phyloP scores from a whole-genome alignment of 192 early-diverging fungal species.

The Rhizoclosmatium sp. region DNA sequence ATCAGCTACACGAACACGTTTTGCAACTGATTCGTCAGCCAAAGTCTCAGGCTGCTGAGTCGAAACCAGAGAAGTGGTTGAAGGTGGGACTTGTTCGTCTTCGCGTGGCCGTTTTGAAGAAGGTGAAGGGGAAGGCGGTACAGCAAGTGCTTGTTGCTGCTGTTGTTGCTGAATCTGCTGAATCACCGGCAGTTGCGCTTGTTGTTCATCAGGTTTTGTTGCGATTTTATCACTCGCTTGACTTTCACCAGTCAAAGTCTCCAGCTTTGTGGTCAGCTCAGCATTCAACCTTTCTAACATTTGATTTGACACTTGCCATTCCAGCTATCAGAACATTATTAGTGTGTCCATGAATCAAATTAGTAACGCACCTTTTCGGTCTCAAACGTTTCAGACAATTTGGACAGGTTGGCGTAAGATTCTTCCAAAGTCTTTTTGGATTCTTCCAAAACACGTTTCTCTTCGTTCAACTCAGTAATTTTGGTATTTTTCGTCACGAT shows the following conservation, averaged over 20 bases:
- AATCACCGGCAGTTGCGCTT: background rate
- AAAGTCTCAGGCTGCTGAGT: background rate
- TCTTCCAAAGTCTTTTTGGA: background rate
- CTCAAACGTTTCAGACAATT: constrained; percentile 11
- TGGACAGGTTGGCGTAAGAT: background rate
- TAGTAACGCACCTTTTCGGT: constrained; percentile 28
- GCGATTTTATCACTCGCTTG: background rate
- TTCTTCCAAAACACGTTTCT: background rate
- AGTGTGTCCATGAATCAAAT: background rate
- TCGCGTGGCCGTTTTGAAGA: constrained; percentile 30
- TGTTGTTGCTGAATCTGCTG: background rate
- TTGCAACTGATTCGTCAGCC: background rate
- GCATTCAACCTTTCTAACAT: constrained; percentile 10
- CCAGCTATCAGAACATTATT: background rate
- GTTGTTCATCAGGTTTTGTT: background rate
- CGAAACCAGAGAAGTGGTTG: background rate
- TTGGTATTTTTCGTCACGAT: constrained; percentile 10
- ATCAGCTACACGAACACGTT: background rate
- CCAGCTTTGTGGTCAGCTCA: background rate
- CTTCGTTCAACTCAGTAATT: background rate
- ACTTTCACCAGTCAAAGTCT: background rate
- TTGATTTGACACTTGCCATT: constrained; percentile 8
- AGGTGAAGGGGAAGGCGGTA: constrained; percentile 33
- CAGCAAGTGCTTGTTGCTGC: background rate
- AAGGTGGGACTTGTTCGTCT: background rate